These are phyloP conservation scores for Salvia rosmarinus DNA, from an alignment of 257 asterid species.

Conservation along the genomic window DNA sequence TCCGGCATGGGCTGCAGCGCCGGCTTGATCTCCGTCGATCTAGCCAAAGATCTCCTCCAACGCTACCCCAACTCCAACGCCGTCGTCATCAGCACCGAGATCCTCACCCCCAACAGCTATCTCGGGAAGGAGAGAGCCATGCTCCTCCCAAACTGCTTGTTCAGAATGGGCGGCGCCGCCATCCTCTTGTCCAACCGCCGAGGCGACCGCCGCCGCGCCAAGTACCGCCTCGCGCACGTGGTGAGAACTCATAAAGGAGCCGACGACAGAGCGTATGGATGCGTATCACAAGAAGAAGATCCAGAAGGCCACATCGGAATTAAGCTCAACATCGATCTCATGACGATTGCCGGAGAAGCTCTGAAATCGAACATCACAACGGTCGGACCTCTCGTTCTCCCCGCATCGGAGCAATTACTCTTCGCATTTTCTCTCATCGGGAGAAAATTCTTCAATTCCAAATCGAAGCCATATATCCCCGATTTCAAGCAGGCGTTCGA, in stretches of 20 bases:
- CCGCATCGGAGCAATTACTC: constrained; percentile 57
- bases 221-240: constrained; percentile 49
- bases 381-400: constrained; percentile 66
- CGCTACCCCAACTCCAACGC: constrained; percentile 57
- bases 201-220: constrained; percentile 48
- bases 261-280: constrained; percentile 52
- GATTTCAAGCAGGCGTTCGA: constrained; percentile 66
- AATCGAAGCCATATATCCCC: constrained; percentile 52
- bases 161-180: constrained; percentile 57
- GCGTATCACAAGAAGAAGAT: constrained; percentile 62
- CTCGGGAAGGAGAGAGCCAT: constrained; percentile 50
- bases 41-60: constrained; percentile 56
- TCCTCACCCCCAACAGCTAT: constrained; percentile 42
- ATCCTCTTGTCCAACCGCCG: constrained; percentile 46
- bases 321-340: constrained; percentile 55
- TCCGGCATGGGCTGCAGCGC: constrained; percentile 78
- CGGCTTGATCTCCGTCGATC: constrained; percentile 52
- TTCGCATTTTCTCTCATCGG: constrained; percentile 45
- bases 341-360: constrained; percentile 65
- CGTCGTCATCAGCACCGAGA: constrained; percentile 54
- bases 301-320: constrained; percentile 57
- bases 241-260: constrained; percentile 61
- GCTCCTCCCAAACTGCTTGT: constrained; percentile 48
- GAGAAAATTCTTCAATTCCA: constrained; percentile 42
- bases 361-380: constrained; percentile 64